Evolutionary conservation across 306 rosid species (phyloP), one percentile per base, ranked within the genome.

Genomic region (Pueraria montana): DNA sequence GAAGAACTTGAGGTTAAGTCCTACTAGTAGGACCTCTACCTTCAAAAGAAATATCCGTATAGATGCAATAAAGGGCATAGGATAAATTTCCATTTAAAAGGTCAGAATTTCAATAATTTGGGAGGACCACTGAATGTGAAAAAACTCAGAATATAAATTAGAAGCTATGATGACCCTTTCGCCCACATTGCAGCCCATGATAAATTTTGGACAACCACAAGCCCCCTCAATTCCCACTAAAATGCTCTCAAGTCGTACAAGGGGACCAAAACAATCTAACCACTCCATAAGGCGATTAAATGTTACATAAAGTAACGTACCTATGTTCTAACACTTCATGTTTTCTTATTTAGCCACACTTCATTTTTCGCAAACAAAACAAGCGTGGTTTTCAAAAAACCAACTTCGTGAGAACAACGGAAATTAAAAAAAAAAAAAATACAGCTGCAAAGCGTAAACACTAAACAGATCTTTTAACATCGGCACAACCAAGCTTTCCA

Each of bases 121-220:
- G 26, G 12, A 71, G 91, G 91, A 88, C 87, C 87, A 88, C 83
- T 63, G 78, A 85, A 65, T 50, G 67, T 43, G 24, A 8, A 49
- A 77, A 63, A 63, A 30, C 45, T 32, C 70, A 18, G 73, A 18
- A 85, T 55, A 72, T 67, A 58, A 80, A 40, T 32, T 72, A 70
- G 8, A 77, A 59, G 79, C 55, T 67, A 82, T 79, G 74, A 78
- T 78, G 89, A 56, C 74, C 74, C 48, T 43, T 84, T 79, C 43
- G 76, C 80, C 74, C 84, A 77, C 59, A 73, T 61, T 40, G 77
- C 58, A 70, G 49, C 70, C 23, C 50, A 16, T 43, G 81, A 78
- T 79, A 81, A 70, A 75, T 84, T 81, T 81, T 86, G 73, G 50
- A 67, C 55, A 46, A 73, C 36, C 52, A 77, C n/a, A 20, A 69